A percentile compares a stretch with the other conserved stretches of the same genome.
Evolutionary conservation across 108 stramenopile genomes (phyloP).

Genomic region (Aurantiochytrium sp.): DNA sequence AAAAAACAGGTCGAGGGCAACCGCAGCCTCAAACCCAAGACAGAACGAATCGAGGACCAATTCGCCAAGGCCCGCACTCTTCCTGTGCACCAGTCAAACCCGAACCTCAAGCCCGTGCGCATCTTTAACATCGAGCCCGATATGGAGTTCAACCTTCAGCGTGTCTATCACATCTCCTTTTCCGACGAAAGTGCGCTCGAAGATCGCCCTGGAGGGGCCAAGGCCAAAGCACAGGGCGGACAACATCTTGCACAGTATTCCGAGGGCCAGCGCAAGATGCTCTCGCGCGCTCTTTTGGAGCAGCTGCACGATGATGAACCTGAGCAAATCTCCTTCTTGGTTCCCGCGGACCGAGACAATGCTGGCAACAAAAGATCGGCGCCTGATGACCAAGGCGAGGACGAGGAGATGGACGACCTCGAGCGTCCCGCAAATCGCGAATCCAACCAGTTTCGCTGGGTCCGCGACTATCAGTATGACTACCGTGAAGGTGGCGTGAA

Average conservation of each 20-base stretch:
- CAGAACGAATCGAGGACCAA: neutral
- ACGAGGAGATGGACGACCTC: neutral
- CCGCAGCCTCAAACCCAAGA: neutral
- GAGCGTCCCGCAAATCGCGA: neutral
- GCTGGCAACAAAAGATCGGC: neutral
- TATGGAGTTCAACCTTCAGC: neutral
- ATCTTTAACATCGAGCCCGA: conserved; percentile 2
- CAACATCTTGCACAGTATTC: neutral
- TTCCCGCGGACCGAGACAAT: neutral
- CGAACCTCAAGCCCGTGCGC: neutral
- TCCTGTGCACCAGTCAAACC: neutral
- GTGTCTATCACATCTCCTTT: neutral
- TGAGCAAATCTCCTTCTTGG: neutral
- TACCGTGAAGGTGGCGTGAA: neutral
- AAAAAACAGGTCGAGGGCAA: neutral
- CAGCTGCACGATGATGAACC: neutral
- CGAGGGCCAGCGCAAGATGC: neutral
- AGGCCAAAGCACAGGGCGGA: neutral
- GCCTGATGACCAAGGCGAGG: neutral
- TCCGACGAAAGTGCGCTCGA: neutral
- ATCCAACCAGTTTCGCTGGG: neutral
- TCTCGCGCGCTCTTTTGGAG: neutral
- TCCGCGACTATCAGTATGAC: conserved; percentile 1
- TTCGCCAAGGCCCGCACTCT: neutral
- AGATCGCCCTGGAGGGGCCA: neutral